phyloP scores from a whole-genome alignment of 331 rosid species.

The Dryas integrifolia region DNA sequence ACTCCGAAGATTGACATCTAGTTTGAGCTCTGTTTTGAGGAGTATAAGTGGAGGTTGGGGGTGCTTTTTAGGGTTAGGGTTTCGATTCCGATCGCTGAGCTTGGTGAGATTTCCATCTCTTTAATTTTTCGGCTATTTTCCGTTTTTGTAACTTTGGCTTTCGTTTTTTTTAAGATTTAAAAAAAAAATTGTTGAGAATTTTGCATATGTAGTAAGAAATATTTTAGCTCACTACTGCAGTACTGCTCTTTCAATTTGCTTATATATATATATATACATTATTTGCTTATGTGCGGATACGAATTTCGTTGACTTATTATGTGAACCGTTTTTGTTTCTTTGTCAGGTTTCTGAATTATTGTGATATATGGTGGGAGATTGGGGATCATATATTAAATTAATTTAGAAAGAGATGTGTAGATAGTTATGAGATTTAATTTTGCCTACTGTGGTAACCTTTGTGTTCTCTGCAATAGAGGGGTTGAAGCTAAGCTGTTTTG shows the following conservation, averaged over 20 bases:
- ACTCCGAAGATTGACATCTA: slow-evolving; percentile 15
- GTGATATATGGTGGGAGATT: slow-evolving; percentile 15
- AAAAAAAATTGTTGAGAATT: neutral
- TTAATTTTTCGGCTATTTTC: neutral
- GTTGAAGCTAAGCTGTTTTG: slow-evolving; percentile 30
- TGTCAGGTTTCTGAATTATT: slow-evolving; percentile 39
- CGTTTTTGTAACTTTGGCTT: neutral
- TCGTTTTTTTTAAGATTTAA: neutral
- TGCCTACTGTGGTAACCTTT: slow-evolving; percentile 31
- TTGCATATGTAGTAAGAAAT: neutral
- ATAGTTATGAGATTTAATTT: slow-evolving; percentile 64
- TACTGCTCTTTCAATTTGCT: neutral
- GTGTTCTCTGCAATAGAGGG: slow-evolving; percentile 28
- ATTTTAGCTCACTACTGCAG: neutral
- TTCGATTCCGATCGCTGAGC: slow-evolving; percentile 21
- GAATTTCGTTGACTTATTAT: neutral
- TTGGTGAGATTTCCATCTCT: slow-evolving; percentile 22
- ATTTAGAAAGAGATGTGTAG: slow-evolving; percentile 33
- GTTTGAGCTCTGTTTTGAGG: neutral
- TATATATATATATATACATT: neutral
- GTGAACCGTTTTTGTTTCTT: neutral
- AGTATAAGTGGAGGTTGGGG: neutral
- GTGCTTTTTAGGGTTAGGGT: slow-evolving; percentile 30
- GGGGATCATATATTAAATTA: neutral
- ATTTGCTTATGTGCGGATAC: neutral